Conservation (phyloP, 164 flowering plant genomes). For the Kingdonia uniflora region DNA sequence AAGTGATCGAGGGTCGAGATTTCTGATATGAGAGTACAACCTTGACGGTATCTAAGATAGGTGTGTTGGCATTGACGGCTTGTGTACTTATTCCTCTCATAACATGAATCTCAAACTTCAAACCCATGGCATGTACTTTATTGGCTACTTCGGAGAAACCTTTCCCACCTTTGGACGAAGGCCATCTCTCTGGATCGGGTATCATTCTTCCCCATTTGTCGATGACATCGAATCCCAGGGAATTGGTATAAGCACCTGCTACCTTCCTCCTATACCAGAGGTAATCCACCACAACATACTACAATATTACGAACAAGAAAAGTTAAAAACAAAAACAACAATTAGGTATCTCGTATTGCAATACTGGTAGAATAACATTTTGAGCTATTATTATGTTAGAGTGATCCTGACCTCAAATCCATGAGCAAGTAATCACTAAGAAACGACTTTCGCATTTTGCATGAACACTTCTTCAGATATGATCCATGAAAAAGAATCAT, state of each 20-base stretch:
- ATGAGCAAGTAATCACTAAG: constrained; percentile 34
- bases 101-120: constrained; percentile 93
- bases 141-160: constrained; percentile 75
- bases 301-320: no score
- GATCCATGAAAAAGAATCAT: constrained; percentile 85
- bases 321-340: not conserved
- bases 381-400: not conserved
- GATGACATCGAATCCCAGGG: constrained; percentile 79
- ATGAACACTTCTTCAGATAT: constrained; percentile 77
- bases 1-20: no score
- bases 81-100: constrained; percentile 94
- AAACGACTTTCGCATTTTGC: constrained; percentile 52
- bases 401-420: constrained; percentile 61
- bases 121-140: constrained; percentile 73
- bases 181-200: constrained; percentile 91
- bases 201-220: constrained; percentile 91
- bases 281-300: constrained; percentile 94
- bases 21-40: constrained; percentile 18
- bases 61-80: constrained; percentile 78
- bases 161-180: constrained; percentile 64
- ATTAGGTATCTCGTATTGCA: not conserved
- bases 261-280: constrained; percentile 86
- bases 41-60: constrained; percentile 54
- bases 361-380: not conserved
- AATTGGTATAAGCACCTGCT: constrained; percentile 47